Evolutionary conservation across 306 rosid species (phyloP).

Genomic region (apple (Malus domestica)): ASM211411v1 NC_041796.1:22704501-22705000

Average conservation of each 20-base stretch:
- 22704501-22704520: too few relatives aligned
- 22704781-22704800: background rate
- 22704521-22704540: too few relatives aligned
- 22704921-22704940: too few relatives aligned
- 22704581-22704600: background rate
- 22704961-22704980: too few relatives aligned
- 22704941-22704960: too few relatives aligned
- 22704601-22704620: background rate
- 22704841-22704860: background rate
- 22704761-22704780: background rate
- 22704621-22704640: background rate
- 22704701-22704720: background rate
- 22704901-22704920: too few relatives aligned
- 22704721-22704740: background rate
- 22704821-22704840: too few relatives aligned
- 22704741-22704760: background rate
- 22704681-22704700: slow-evolving; percentile 10
- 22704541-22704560: too few relatives aligned
- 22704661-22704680: background rate
- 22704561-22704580: background rate
- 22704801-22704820: background rate
- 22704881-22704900: too few relatives aligned
- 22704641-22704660: background rate
- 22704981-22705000: too few relatives aligned
- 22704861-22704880: too few relatives aligned